A percentile compares a stretch with the other conserved stretches of the same genome.
phyloP scores from a whole-genome alignment of 352 stramenopile species.

The Phytopythium sindhum region DNA sequence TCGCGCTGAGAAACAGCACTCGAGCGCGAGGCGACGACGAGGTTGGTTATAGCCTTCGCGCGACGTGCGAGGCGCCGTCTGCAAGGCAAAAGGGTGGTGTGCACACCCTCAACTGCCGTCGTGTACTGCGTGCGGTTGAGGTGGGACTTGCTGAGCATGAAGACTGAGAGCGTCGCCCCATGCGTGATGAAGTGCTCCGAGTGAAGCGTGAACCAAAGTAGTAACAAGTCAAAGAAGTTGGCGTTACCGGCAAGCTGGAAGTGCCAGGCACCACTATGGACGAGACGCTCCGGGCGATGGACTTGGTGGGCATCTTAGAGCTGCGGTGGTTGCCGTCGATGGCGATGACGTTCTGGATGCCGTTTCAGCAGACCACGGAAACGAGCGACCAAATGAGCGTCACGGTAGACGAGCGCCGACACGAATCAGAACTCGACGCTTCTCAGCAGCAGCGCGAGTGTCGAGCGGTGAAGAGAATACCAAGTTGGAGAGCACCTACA shows the following conservation, averaged over 20 bases:
- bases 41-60: background rate
- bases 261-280: slow-evolving; percentile 19
- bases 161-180: slow-evolving; percentile 21
- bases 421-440: slow-evolving; percentile 32
- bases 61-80: slow-evolving; percentile 10
- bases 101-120: slow-evolving; percentile 3
- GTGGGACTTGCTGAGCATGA: slow-evolving; percentile 21
- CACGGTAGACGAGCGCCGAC: slow-evolving; percentile 23
- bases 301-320: slow-evolving; percentile 13
- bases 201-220: slow-evolving; percentile 12
- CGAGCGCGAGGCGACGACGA: background rate
- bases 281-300: slow-evolving; percentile 19
- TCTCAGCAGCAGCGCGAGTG: slow-evolving; percentile 9
- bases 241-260: slow-evolving; percentile 14
- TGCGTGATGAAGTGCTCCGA: slow-evolving; percentile 22
- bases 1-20: background rate
- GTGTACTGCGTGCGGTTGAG: slow-evolving; percentile 8
- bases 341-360: slow-evolving; percentile 17
- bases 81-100: slow-evolving; percentile 23
- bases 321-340: slow-evolving; percentile 35
- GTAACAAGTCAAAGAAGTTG: background rate
- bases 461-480: slow-evolving; percentile 23
- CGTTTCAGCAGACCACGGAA: slow-evolving; percentile 19
- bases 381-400: slow-evolving; percentile 17
- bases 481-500: slow-evolving; percentile 8